Evolutionary conservation across 2,329 filamentous ascomycete species (phyloP), one percentile per base, ranked within the genome.

Genomic region (Fonsecaea nubica): DNA sequence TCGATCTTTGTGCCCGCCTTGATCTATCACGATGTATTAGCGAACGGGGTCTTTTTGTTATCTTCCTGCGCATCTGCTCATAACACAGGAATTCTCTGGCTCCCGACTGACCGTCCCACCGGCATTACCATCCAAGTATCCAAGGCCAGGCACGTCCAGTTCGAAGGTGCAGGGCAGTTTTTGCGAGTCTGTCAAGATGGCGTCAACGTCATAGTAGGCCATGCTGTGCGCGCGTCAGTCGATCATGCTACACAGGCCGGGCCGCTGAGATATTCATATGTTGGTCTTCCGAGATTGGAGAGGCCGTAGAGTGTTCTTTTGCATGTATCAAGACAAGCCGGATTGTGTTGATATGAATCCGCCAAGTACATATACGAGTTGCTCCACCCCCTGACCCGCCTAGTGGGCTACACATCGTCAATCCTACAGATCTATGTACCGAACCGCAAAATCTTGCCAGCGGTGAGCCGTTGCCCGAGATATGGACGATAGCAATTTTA

Each of bases 81-180:
- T 12, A 38, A 15, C 5, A 30, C 40, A 33, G 0, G 50, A 25
- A 15, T 13, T 9, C 2, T 32, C 13, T 52, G 25, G 25, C 25
- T 25, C 25, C 21, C 45, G 33, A 68, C 77, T 67, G 75, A 85
- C 85, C 74, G 86, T 84, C 71, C 84, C 84, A 54, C 84, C 86
- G 30, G 91, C 86, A 75, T 92, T 94, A 75, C 93, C 93, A 80
- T 96, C 93, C 66, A 99, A 85, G 77, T 96, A 92, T 72, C 93
- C 93, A 54, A 98, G 87, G 64, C 91, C 89, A 21, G 93, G 90
- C 36, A 97, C 89, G 66, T 94, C 91, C 75, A 97, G 87, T 76
- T 97, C 91, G 80, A 98, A 97, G 59, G 91, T 96, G 82, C 93
- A 97, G 48, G 95, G 94, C 36, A 97, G 87, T 91, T 97, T 98